Conservation (phyloP, 139 green algal species). For the Edaphochlamys debaryana region DNA sequence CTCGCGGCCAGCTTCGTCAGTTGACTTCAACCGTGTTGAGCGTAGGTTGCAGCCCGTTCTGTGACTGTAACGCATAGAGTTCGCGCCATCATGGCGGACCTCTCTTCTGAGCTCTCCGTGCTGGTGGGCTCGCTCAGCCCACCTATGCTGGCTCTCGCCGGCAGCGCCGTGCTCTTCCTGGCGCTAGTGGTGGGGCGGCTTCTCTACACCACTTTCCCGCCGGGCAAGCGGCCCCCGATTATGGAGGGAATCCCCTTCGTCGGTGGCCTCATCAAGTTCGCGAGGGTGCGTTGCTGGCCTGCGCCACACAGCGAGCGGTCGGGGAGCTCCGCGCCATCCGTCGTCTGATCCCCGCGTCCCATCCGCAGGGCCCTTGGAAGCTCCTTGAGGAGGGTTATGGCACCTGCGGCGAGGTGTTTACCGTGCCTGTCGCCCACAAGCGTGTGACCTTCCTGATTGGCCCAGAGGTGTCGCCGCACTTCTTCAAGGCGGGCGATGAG, state of each 20-base stretch:
- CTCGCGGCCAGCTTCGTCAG: too few relatives aligned
- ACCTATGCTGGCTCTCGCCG: conserved; percentile 1
- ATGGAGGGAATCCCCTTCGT: conserved; percentile 91
- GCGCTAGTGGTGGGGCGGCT: conserved; percentile 49
- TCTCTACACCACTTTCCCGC: conserved; percentile 43
- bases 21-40: too few relatives aligned
- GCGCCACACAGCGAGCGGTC: background rate
- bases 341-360: conserved; percentile 3
- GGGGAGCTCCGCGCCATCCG: too few relatives aligned
- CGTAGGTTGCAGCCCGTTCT: too few relatives aligned
- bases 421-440: conserved; percentile 95
- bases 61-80: too few relatives aligned
- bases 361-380: conserved; percentile 79
- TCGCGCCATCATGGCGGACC: conserved; percentile 2
- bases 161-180: conserved; percentile 44
- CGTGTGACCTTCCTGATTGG: conserved; percentile 97
- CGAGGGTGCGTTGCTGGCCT: conserved; percentile 50
- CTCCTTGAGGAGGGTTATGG: conserved; percentile 90
- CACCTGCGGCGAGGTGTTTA: conserved; percentile 94
- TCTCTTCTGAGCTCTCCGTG: background rate
- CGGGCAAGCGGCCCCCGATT: conserved; percentile 77
- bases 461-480: conserved; percentile 88
- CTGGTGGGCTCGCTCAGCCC: background rate
- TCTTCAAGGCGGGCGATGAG: conserved; percentile 96
- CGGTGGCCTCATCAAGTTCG: conserved; percentile 95